phyloP scores from a whole-genome alignment of 2,329 filamentous ascomycete genomes.

The Beauveria varroae region DNA sequence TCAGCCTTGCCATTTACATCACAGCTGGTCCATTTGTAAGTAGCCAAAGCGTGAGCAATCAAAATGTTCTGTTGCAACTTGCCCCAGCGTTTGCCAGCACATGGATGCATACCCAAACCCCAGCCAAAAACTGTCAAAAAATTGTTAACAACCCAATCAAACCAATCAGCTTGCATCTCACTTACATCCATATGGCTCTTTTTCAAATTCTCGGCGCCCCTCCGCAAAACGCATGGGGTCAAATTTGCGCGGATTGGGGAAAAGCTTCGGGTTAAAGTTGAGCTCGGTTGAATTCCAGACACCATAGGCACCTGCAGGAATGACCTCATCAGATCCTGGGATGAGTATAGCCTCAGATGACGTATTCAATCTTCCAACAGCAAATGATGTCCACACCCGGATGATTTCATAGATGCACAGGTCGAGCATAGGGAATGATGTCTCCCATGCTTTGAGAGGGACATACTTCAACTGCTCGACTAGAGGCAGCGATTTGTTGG shows the following conservation, averaged over 20 bases:
- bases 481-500: conserved; percentile 1
- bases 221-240: conserved; percentile 16
- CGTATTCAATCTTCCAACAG: neutral
- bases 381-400: conserved; percentile 14
- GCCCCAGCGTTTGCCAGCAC: conserved; percentile 14
- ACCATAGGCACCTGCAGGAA: conserved; percentile 17
- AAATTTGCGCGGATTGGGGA: conserved; percentile 14
- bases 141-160: neutral
- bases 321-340: conserved; percentile 15
- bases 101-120: conserved; percentile 14
- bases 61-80: conserved; percentile 15
- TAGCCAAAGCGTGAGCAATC: conserved; percentile 11
- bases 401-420: conserved; percentile 14
- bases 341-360: neutral
- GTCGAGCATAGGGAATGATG: conserved; percentile 13
- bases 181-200: conserved; percentile 8
- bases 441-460: conserved; percentile 13
- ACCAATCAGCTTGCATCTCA: conserved; percentile 1
- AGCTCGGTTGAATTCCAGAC: conserved; percentile 18
- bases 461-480: conserved; percentile 12
- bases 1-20: conserved; percentile 6
- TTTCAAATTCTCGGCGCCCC: neutral
- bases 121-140: conserved; percentile 13
- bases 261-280: conserved; percentile 18
- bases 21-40: conserved; percentile 12